Conservation (phyloP, 139 green algal species). For the Penium margaritaceum region DNA sequence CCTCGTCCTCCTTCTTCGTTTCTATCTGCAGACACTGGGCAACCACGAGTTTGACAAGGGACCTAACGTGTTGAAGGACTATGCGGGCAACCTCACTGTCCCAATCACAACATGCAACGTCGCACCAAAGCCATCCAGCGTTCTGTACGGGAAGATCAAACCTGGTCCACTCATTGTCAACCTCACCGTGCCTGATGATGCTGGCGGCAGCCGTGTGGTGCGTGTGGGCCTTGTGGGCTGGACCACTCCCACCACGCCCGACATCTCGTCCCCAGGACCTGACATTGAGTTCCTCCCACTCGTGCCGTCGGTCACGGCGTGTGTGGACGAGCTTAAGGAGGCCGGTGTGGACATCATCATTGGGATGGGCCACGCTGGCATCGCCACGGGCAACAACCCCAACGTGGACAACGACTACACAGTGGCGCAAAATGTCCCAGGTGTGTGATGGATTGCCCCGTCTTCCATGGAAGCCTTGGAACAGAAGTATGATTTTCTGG, state of each 20-base stretch:
- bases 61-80: conserved; percentile 13
- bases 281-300: conserved; percentile 18
- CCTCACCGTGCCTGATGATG: not conserved
- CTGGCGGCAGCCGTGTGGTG: too few species aligned
- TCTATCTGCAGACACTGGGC: conserved; percentile 47
- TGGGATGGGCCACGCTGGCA: conserved; percentile 35
- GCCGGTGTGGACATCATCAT: conserved; percentile 43
- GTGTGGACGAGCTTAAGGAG: conserved; percentile 13
- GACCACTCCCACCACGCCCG: conserved; percentile 20
- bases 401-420: too few species aligned
- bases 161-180: conserved; percentile 21
- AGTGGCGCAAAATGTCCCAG: too few species aligned
- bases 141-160: conserved; percentile 17
- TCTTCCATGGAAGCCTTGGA: too few species aligned
- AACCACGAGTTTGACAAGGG: conserved; percentile 52
- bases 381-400: too few species aligned
- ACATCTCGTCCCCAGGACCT: conserved; percentile 19
- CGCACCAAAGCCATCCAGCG: not conserved
- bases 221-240: conserved; percentile 38
- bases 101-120: conserved; percentile 47
- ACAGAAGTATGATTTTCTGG: too few species aligned
- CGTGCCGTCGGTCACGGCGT: conserved; percentile 1
- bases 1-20: too few species aligned
- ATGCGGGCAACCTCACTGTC: conserved; percentile 20
- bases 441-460: too few species aligned